These are phyloP conservation scores for Boletales sp. DNA, from an alignment of 768 basidiomycete genomes.

Conservation along the genomic window DNA sequence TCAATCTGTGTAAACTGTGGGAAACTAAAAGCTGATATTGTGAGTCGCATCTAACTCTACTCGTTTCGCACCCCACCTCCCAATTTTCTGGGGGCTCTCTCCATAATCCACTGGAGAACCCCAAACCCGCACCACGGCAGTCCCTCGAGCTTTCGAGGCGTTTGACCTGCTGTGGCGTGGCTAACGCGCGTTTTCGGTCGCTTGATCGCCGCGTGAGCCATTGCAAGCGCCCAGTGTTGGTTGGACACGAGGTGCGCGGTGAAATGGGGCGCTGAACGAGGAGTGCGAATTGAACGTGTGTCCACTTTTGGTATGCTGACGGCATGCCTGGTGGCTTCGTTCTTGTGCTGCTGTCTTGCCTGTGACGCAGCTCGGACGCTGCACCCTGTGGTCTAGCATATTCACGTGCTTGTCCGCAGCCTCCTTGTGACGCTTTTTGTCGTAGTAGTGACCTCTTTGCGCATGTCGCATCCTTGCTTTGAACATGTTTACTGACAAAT, in stretches of 20 bases:
- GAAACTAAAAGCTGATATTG: constrained; percentile 94
- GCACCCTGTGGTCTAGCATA: constrained; percentile 58
- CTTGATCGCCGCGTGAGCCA: constrained; percentile 85
- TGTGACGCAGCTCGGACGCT: constrained; percentile 63
- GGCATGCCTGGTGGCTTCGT: constrained; percentile 21
- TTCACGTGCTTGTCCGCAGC: constrained; percentile 44
- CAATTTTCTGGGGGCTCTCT: constrained; percentile 99
- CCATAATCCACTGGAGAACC: constrained; percentile 84
- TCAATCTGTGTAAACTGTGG: constrained; percentile 99
- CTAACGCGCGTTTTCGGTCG: constrained; percentile 87
- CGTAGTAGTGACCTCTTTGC: constrained; percentile 25
- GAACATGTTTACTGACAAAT: constrained; percentile 56
- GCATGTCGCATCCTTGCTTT: constrained; percentile 28
- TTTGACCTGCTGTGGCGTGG: constrained; percentile 77
- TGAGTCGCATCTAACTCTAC: constrained; percentile 83
- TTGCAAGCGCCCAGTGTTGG: constrained; percentile 67
- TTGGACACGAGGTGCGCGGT: constrained; percentile 89
- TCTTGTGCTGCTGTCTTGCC: constrained; percentile 43
- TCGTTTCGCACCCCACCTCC: constrained; percentile 91
- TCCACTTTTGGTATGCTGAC: constrained; percentile 18
- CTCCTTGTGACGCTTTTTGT: constrained; percentile 54
- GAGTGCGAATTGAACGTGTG: constrained; percentile 60
- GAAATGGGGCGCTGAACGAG: constrained; percentile 99
- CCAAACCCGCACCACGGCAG: constrained; percentile 85
- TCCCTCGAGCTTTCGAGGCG: constrained; percentile 75